Evolutionary conservation across 1,284 basidiomycete species (phyloP).

Genomic region (Anthracocystis walkeri): DNA sequence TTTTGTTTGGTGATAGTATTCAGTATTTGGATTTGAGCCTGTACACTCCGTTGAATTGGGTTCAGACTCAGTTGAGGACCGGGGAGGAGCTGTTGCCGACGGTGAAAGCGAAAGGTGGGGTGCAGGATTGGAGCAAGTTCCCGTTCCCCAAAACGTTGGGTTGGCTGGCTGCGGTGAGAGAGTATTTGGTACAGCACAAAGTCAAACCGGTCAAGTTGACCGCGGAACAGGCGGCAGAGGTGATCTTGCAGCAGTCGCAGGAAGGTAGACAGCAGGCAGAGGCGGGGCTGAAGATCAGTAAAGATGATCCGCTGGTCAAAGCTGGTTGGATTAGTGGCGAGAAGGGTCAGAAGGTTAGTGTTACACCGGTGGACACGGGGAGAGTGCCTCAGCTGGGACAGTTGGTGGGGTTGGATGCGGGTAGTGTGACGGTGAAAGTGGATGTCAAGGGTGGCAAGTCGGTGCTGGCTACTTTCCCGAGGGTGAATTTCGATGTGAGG

Average conservation of each 20-base stretch:
- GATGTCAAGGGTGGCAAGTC: slow-evolving; percentile 16
- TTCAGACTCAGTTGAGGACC: slow-evolving; percentile 42
- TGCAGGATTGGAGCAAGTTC: slow-evolving; percentile 29
- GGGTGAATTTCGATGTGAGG: slow-evolving; percentile 46
- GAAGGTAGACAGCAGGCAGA: slow-evolving; percentile 1
- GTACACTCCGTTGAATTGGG: slow-evolving; percentile 45
- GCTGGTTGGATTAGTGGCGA: slow-evolving; percentile 43
- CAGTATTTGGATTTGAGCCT: slow-evolving; percentile 44
- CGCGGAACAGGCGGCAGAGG: slow-evolving; percentile 27
- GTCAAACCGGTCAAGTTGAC: slow-evolving; percentile 26
- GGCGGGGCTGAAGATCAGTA: slow-evolving; percentile 6
- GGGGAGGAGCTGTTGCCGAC: slow-evolving; percentile 38
- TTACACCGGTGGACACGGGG: slow-evolving; percentile 46
- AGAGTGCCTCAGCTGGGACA: slow-evolving; percentile 41
- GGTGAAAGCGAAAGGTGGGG: slow-evolving; percentile 16
- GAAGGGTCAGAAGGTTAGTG: slow-evolving; percentile 37
- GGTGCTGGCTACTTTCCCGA: slow-evolving; percentile 42
- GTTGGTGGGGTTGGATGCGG: slow-evolving; percentile 28
- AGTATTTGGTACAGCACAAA: slow-evolving; percentile 22
- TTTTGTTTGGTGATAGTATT: slow-evolving; percentile 25
- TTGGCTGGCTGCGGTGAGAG: slow-evolving; percentile 30
- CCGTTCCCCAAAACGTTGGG: slow-evolving; percentile 30
- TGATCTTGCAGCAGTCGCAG: slow-evolving; percentile 24
- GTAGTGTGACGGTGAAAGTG: slow-evolving; percentile 32
- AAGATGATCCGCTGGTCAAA: slow-evolving; percentile 42